Evolutionary conservation across 2,329 filamentous ascomycete genomes (phyloP), one percentile per base, ranked within the genome.

Genomic region (Cladorrhinum sp.): DNA sequence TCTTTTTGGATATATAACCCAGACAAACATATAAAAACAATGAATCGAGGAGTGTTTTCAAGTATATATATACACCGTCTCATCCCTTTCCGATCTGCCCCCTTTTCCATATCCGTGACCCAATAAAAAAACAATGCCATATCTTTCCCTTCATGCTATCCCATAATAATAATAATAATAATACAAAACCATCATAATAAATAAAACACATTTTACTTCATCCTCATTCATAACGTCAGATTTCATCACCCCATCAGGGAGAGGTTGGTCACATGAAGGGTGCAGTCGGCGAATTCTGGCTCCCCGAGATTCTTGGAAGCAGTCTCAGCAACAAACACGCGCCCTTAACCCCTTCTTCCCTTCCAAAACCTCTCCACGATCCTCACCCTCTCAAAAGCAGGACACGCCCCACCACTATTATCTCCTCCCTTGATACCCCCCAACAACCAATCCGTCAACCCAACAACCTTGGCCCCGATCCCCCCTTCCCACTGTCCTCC

Each of bases 241-340:
- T n/a, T n/a, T n/a, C n/a, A n/a, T n/a, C n/a, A n/a, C 92, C 93
- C 0, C 73, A 83, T 2, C 95, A 98, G 78, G 95, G 95, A 66
- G 99, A 98, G 83, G 96, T 99, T 76, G 92, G 91, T 67, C 95
- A 99, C 77, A 99, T 99, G 92, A 99, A 99, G 80, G 93, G 94
- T 55, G 95, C 95, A 20, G 93, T 99, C 48, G 90, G 92, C 53
- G 94, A 98, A 70, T 99, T 98, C 75, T 99, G 95, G 95, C 83
- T 99, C 58, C 95, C 95, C 5, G 95, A 99, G 79, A 99, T 99
- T 67, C 80, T 99, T 65, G 95, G 95, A 58, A 98, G 94, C 82
- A 98, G 94, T 36, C 33, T 14, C 26, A 21, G 21, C 18, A 2
- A 12, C 26, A 54, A 6, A 30, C 52, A 21, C 5, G 28, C 26